Percentiles rank a stretch among this genome's conserved stretches.
Evolutionary conservation across 495 filamentous ascomycete genomes (phyloP).

Genomic region (Neurospora sp.): DNA sequence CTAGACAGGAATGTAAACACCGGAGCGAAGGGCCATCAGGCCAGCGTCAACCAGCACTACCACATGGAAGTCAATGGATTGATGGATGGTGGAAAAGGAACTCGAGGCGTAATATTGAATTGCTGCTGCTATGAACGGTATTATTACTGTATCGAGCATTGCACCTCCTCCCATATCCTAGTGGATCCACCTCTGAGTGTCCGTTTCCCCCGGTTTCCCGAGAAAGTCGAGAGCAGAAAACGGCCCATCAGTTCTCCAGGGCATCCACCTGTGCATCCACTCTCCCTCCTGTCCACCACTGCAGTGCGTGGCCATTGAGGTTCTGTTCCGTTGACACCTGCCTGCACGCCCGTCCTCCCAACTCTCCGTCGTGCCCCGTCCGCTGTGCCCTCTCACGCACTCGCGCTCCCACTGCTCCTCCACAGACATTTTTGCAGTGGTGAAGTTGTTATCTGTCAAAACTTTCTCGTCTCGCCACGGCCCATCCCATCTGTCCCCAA

Average conservation of each 20-base stretch:
- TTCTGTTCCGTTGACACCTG: neutral
- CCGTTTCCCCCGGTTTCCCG: neutral
- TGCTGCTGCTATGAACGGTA: neutral
- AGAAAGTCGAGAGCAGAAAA: neutral
- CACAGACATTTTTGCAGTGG: neutral
- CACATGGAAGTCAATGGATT: neutral
- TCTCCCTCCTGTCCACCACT: neutral
- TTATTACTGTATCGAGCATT: conserved; percentile 1
- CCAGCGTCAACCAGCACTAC: neutral
- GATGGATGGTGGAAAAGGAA: neutral
- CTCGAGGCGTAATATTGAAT: neutral
- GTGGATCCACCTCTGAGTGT: neutral
- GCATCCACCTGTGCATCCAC: neutral
- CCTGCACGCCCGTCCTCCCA: neutral
- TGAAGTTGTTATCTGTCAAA: neutral
- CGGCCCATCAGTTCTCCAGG: neutral
- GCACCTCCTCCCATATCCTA: neutral
- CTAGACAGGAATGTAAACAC: neutral
- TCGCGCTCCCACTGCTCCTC: neutral
- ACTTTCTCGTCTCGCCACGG: conserved; percentile 13
- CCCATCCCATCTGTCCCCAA: conserved; percentile 25
- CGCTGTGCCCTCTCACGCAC: neutral
- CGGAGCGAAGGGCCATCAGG: neutral
- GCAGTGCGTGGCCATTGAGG: neutral
- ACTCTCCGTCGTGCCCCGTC: neutral